A percentile compares a stretch with the other conserved stretches of the same genome.
These are phyloP conservation scores for Berkeleyomyces basicola DNA, from an alignment of 2,329 filamentous ascomycete species.

Conservation along the genomic window DNA sequence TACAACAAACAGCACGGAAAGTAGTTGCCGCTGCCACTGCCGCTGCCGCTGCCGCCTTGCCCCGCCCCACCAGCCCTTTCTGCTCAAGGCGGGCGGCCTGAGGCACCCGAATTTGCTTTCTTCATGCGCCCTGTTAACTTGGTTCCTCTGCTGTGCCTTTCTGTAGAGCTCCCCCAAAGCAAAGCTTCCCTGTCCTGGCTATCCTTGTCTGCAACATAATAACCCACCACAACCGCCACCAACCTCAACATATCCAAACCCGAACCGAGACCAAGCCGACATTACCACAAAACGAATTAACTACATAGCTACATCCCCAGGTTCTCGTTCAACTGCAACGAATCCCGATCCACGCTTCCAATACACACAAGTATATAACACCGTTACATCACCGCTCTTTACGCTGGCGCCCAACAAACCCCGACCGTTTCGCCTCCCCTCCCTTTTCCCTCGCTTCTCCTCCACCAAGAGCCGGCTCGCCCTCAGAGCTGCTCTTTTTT, in stretches of 20 bases:
- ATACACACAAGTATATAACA: neutral
- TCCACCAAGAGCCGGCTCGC: constrained; percentile 8
- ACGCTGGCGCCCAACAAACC: constrained; percentile 4
- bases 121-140: neutral
- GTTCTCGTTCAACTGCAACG: too few relatives aligned
- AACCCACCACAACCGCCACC: neutral
- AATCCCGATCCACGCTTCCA: neutral
- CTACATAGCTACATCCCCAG: too few relatives aligned
- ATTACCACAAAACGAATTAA: neutral
- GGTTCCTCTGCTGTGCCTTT: neutral
- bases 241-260: neutral
- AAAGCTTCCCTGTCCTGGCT: neutral
- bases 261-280: neutral
- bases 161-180: neutral
- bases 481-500: constrained; percentile 27
- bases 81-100: neutral
- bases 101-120: neutral
- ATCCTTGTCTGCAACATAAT: too few relatives aligned
- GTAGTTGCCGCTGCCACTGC: too few relatives aligned
- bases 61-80: neutral
- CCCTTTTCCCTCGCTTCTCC: neutral
- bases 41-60: neutral
- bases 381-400: neutral
- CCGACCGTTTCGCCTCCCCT: constrained; percentile 1
- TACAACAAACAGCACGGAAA: too few relatives aligned